Base-by-base conservation (phyloP, 2,329 filamentous ascomycete species). In the Sporothrix dimorphospora region DNA sequence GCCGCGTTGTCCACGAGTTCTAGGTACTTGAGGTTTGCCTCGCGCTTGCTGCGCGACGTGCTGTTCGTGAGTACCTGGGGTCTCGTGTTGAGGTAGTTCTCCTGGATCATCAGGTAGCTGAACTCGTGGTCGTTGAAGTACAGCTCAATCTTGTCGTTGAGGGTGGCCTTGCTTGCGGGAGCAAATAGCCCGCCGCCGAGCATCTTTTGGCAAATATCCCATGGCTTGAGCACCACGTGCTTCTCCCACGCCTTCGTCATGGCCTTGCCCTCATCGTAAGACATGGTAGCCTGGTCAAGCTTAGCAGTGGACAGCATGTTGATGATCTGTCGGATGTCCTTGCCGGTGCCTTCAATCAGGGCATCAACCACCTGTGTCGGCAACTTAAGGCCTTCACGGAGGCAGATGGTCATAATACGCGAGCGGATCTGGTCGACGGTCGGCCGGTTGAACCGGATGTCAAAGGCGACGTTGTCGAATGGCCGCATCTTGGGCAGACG, bases 51-150 rank as follows among this genome's bases (percentile, higher is more conserved):
- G 79, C 90, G 91, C 0, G n/a, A 82, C 63, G 84, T 83, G 68
- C 85, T 85, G 73, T 85, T 87, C 3, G 92, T 83, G 14, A 92
- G 84, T 4, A 81, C 85, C 73, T 90, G 86, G 3, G 96, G 96
- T 73, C 90, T 93, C 1, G 94, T 94, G 74, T 90, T 91, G 14
- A 99, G 86, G 77, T 99, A 99, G 79, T 99, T 99, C 81, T 99
- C 97, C 80, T 99, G 96, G 63, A 99, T 90, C 96, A 99, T 98
- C 70, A 99, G 85, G 78, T 91, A 96, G 78, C 94, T 98, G 82
- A 98, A 97, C 78, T 99, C 96, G 79, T 99, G 96, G 78, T 99
- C 96, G 80, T 99, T 98, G 85, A 99, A 99, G 81, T 99, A 99
- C 1, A 99, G 89, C 82, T 99, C 95, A 74, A 97, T 96, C 85